phyloP scores from a whole-genome alignment of 371 early-diverging fungal species.

The Mortierella sp. region DNA sequence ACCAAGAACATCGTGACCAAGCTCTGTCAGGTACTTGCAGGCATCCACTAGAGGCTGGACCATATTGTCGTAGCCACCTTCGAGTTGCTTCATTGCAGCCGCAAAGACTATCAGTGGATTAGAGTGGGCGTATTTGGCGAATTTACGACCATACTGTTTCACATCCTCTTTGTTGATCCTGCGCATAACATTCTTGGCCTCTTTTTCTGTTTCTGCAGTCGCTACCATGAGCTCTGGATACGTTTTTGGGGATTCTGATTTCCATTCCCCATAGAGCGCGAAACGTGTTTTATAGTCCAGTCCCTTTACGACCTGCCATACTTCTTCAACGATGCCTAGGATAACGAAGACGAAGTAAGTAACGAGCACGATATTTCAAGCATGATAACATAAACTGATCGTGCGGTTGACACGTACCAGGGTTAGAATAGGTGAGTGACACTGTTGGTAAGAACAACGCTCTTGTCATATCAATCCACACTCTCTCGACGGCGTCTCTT shows the following conservation, averaged over 20 bases:
- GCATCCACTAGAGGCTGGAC: slow-evolving; percentile 89
- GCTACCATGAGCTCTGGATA: slow-evolving; percentile 61
- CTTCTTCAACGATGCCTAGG: slow-evolving; percentile 68
- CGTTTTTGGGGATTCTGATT: slow-evolving; percentile 57
- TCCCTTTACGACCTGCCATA: slow-evolving; percentile 81
- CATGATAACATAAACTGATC: not conserved
- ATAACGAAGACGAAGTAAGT: not conserved
- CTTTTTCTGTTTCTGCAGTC: slow-evolving; percentile 69
- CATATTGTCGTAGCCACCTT: slow-evolving; percentile 86
- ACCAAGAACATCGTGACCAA: slow-evolving; percentile 88
- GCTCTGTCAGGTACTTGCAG: slow-evolving; percentile 83
- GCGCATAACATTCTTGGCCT: slow-evolving; percentile 74
- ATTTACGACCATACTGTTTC: slow-evolving; percentile 83
- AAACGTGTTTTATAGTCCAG: slow-evolving; percentile 77
- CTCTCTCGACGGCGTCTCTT: slow-evolving; percentile 8
- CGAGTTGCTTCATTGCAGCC: slow-evolving; percentile 82
- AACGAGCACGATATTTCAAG: not conserved
- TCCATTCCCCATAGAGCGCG: slow-evolving; percentile 89
- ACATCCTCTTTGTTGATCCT: slow-evolving; percentile 87
- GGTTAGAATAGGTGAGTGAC: slow-evolving; percentile 73
- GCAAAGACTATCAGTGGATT: slow-evolving; percentile 87
- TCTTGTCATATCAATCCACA: slow-evolving; percentile 75
- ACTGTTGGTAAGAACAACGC: slow-evolving; percentile 82
- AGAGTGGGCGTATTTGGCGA: slow-evolving; percentile 85
- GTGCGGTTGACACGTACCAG: not conserved